Evolutionary conservation across 1,284 basidiomycete genomes (phyloP), one percentile per base, ranked within the genome.

Genomic region (Fomitiporia mediterranea): DNA sequence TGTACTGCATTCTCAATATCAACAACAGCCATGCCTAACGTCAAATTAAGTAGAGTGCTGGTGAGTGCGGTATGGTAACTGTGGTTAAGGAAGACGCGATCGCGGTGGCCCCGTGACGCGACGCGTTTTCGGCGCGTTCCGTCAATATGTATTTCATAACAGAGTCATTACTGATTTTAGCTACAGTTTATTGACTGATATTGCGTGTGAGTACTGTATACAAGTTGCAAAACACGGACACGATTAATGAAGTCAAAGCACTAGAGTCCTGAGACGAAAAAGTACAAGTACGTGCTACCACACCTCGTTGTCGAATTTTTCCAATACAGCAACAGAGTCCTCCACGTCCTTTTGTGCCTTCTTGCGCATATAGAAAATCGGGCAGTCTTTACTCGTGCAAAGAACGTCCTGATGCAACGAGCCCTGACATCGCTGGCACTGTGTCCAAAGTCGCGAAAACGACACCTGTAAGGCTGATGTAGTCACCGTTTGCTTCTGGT

Each of bases 281-380:
- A 25, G 19, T 39, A 6, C 27, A 27, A 19, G 15, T 19, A 17
- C 6, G 28, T 5, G 47, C 53, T 35, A 88, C 85, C 85, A 88
- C 25, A 75, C 64, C 64, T 91, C 86, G 5, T 71, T 70, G 59
- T 90, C 86, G 68, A 98, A 98, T 9, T 95, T 81, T 61, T 92
- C 90, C 40, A 98, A 70, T 38, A 89, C 78, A 1, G 77, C 68
- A 56, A 82, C 84, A 1, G 88, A 81, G 63, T 95, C 91, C 61
- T 91, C 91, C 0, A 95, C 94, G 64, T 98, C 94, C 68, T 97
- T 97, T 69, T 98, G 95, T 4, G 94, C 85, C 65, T 96, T 96
- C 70, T 96, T 97, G 39, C 96, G 77, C 84, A 96, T 94, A 70
- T 98, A 98, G 71, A 95, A 98, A 61, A 98, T 98, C 0, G 96